Evolutionary conservation across 1,284 basidiomycete species (phyloP).

Genomic region (Amylostereum areolatum): DNA sequence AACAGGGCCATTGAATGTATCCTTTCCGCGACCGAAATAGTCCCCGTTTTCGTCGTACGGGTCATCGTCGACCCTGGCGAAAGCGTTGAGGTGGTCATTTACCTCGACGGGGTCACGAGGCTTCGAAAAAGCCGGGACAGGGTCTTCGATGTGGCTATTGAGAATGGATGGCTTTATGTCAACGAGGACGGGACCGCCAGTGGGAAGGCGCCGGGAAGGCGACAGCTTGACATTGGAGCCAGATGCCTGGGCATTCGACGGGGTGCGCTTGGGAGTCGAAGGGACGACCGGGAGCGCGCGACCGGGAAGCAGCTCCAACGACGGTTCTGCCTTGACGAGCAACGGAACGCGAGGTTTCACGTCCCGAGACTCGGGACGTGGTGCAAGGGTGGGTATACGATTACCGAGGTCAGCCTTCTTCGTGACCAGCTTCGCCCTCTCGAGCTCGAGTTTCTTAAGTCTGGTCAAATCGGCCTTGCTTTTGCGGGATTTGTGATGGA

Average conservation of each 20-base stretch:
- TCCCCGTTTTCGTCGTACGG: constrained; percentile 35
- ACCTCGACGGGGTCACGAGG: constrained; percentile 1
- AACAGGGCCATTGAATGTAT: constrained; percentile 36
- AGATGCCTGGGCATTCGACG: constrained; percentile 9
- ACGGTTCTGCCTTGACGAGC: not conserved
- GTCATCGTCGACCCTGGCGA: constrained; percentile 13
- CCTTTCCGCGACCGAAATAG: constrained; percentile 38
- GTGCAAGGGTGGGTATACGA: constrained; percentile 17
- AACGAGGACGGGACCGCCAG: not conserved
- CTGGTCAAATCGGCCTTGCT: constrained; percentile 25
- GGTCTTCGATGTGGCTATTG: not conserved
- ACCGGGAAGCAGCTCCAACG: not conserved
- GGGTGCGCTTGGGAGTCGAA: not conserved
- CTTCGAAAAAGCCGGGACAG: not conserved
- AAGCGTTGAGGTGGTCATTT: constrained; percentile 6
- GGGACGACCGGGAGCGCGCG: not conserved
- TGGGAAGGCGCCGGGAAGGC: not conserved
- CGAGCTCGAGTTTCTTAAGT: constrained; percentile 13
- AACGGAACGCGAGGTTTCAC: not conserved
- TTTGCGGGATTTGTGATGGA: constrained; percentile 21
- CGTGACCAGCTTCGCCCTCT: constrained; percentile 16
- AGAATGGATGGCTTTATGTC: not conserved
- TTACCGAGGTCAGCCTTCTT: constrained; percentile 21
- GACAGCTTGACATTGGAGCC: constrained; percentile 12
- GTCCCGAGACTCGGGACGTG: not conserved